phyloP scores from a whole-genome alignment of 495 filamentous ascomycete species.

The Aspergillus affinis region DNA sequence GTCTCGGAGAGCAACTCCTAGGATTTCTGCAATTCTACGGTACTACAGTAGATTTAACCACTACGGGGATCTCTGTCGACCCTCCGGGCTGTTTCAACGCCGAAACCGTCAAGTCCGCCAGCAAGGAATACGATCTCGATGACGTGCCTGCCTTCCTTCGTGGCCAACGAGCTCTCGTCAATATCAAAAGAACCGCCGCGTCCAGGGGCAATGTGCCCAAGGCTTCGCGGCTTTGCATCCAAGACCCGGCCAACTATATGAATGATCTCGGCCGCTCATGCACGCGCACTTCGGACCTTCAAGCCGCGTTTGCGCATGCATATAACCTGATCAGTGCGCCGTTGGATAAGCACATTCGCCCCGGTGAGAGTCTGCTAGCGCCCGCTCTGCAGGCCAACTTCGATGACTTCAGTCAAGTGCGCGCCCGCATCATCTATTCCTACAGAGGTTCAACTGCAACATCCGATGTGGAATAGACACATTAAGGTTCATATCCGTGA shows the following conservation, averaged over 20 bases:
- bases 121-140: slow-evolving; percentile 4
- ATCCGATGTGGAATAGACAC: background rate
- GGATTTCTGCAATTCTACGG: slow-evolving; percentile 52
- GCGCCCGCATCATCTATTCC: slow-evolving; percentile 9
- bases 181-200: slow-evolving; percentile 33
- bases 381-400: slow-evolving; percentile 37
- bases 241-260: slow-evolving; percentile 58
- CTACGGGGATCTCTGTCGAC: slow-evolving; percentile 50
- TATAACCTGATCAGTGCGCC: slow-evolving; percentile 22
- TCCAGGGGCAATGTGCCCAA: slow-evolving; percentile 25
- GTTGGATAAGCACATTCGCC: slow-evolving; percentile 22
- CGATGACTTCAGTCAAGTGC: slow-evolving; percentile 27
- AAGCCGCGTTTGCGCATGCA: slow-evolving; percentile 27
- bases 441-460: background rate
- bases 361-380: slow-evolving; percentile 27
- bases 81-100: slow-evolving; percentile 45
- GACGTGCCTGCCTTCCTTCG: slow-evolving; percentile 30
- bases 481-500: too few relatives aligned
- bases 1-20: slow-evolving; percentile 45
- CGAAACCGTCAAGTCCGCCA: slow-evolving; percentile 18
- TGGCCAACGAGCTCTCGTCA: slow-evolving; percentile 42
- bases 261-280: slow-evolving; percentile 54
- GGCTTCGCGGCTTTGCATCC: slow-evolving; percentile 48
- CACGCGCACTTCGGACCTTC: slow-evolving; percentile 32
- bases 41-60: slow-evolving; percentile 39